phyloP scores from a whole-genome alignment of 78 protist species.

The Isochrysis galbana region DNA sequence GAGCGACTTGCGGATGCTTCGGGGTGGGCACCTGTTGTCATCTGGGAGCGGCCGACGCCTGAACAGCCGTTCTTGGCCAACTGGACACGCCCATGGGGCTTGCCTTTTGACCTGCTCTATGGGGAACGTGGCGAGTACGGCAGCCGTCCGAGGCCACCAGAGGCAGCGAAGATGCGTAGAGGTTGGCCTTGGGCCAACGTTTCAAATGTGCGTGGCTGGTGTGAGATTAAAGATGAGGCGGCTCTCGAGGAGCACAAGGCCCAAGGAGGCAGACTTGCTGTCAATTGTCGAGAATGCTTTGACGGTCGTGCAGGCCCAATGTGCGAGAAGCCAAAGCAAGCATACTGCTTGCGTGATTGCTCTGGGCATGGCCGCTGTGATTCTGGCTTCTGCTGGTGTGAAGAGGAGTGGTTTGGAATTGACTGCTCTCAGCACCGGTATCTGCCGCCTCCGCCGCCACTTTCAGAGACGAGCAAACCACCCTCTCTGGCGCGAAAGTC shows the following conservation, averaged over 20 bases:
- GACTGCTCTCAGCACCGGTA: not conserved
- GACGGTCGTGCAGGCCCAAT: not conserved
- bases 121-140: not conserved
- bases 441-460: not conserved
- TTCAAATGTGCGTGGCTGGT: too few relatives aligned
- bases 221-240: too few relatives aligned
- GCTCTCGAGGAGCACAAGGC: not conserved
- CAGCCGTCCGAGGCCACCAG: not conserved
- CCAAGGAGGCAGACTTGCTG: not conserved
- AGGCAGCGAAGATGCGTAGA: too few relatives aligned
- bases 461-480: not conserved
- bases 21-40: too few relatives aligned
- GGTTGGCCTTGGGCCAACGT: too few relatives aligned
- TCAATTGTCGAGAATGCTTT: not conserved
- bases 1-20: too few relatives aligned
- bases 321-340: not conserved
- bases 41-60: too few relatives aligned
- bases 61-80: too few relatives aligned
- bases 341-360: slow-evolving; percentile 11
- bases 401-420: not conserved
- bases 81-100: too few relatives aligned
- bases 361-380: not conserved
- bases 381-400: not conserved
- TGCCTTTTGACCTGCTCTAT: too few relatives aligned
- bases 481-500: not conserved